Base-by-base conservation (phyloP, 768 basidiomycete species). In the Lactifluus piperatus region DNA sequence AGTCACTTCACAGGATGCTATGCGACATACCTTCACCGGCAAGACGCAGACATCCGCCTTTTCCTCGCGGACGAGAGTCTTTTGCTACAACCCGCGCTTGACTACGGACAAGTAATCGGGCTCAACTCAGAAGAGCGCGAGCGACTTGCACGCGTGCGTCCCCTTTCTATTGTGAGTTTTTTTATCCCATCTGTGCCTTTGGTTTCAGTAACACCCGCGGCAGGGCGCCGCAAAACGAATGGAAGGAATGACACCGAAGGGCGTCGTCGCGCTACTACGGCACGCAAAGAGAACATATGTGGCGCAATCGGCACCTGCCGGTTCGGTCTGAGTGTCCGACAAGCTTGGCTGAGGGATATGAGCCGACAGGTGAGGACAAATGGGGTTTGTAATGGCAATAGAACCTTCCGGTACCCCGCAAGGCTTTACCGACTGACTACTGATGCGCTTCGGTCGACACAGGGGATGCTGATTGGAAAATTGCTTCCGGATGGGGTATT, bases 141-240 rank as follows among this genome's bases (percentile, higher is more conserved):
- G 66, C 75, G 83, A 43, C 71, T 95, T 34, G 74, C 71, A 45
- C 71, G 66, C 4, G 79, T 86, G 2, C 73, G 80, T 51, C 93
- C 93, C 0, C 76, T 77, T 16, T 91, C 82, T 10, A 79, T 94
- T 55, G 90, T 85, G 64, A 64, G 76, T n/a, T n/a, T 26, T 26
- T 0, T 30, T 30, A 50, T 32, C 26, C 30, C 32, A 37, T 51
- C 18, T 45, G 14, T 18, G 2, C 44, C 46, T 37, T 39, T 41
- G 20, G 37, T 47, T 24, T 20, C 30, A 43, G 13, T 57, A 34
- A 39, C 27, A 36, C 30, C 27, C 34, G 37, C n/a, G 13, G 34
- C 56, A 93, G 91, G 92, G 92, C n/a, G 87, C 88, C 4, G 93
- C 88, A 16, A 93, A 92, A 70, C 76, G 92, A 27, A 92, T 94